phyloP scores from a whole-genome alignment of 1,139 yeast species.

The Pneumocystis carinii region DNA sequence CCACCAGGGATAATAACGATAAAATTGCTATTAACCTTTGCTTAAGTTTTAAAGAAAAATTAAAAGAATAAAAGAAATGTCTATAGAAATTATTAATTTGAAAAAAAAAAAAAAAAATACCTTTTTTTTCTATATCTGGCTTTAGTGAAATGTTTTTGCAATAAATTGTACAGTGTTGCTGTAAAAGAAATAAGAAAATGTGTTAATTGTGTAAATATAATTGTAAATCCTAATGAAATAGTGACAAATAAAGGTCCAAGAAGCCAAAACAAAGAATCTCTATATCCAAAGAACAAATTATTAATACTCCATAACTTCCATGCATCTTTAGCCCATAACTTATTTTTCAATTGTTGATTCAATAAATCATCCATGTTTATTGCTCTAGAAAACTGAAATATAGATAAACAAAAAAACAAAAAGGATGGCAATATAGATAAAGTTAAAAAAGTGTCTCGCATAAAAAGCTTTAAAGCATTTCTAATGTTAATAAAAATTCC shows the following conservation, averaged over 20 bases:
- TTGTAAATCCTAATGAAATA: constrained; percentile 37
- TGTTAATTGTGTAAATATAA: constrained; percentile 9
- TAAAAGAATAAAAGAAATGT: background rate
- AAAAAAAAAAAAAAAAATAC: background rate
- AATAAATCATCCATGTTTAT: background rate
- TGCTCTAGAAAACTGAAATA: constrained; percentile 4
- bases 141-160: background rate
- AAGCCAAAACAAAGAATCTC: constrained; percentile 41
- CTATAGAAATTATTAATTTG: background rate
- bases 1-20: constrained; percentile 31
- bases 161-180: background rate
- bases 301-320: constrained; percentile 22
- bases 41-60: constrained; percentile 5
- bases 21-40: constrained; percentile 19
- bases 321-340: background rate
- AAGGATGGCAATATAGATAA: constrained; percentile 21
- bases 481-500: constrained; percentile 40
- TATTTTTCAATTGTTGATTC: background rate
- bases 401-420: constrained; percentile 28
- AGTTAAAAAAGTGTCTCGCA: constrained; percentile 19
- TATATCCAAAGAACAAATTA: constrained; percentile 49
- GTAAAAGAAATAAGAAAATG: background rate
- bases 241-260: constrained; percentile 44
- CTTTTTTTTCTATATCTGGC: background rate
- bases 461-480: constrained; percentile 31